Evolutionary conservation across 768 basidiomycete genomes (phyloP).

Genomic region (Psilocybe tampanensis): DNA sequence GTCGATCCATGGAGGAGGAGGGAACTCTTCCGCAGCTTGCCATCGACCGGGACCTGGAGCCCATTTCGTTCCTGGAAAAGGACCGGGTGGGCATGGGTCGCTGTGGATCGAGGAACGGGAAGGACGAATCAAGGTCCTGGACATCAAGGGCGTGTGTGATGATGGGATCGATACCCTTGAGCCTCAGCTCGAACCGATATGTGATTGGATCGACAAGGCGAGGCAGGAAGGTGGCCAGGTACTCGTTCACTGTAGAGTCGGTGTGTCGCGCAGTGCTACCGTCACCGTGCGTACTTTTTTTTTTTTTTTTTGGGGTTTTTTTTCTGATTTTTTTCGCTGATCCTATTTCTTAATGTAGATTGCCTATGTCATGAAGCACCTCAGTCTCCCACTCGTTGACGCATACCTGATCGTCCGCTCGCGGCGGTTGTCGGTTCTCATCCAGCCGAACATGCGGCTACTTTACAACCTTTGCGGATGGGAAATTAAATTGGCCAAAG

Average conservation of each 20-base stretch:
- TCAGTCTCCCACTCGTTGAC: slow-evolving; percentile 82
- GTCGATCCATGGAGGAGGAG: slow-evolving; percentile 13
- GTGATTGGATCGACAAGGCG: slow-evolving; percentile 92
- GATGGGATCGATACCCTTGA: slow-evolving; percentile 96
- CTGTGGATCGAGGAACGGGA: slow-evolving; percentile 88
- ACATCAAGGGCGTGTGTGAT: slow-evolving; percentile 91
- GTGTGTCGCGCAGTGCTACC: slow-evolving; percentile 93
- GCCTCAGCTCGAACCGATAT: slow-evolving; percentile 85
- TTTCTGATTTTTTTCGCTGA: neutral
- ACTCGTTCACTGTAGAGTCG: slow-evolving; percentile 98
- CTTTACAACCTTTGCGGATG: slow-evolving; percentile 94
- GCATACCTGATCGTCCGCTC: slow-evolving; percentile 94
- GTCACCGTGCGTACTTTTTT: slow-evolving; percentile 64
- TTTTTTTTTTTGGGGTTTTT: slow-evolving; percentile 1
- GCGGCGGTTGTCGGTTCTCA: slow-evolving; percentile 84
- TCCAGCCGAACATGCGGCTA: slow-evolving; percentile 95
- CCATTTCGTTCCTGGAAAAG: slow-evolving; percentile 46
- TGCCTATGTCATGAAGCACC: slow-evolving; percentile 96
- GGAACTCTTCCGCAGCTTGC: slow-evolving; percentile 20
- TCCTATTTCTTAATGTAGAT: slow-evolving; percentile 51
- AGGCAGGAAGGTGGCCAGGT: slow-evolving; percentile 83
- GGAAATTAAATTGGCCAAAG: slow-evolving; percentile 90
- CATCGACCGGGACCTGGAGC: slow-evolving; percentile 31
- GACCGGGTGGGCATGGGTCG: slow-evolving; percentile 62
- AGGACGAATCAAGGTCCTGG: slow-evolving; percentile 87